phyloP scores from a whole-genome alignment of 305 asterid genomes.

The Caryopteris hybrid region DNA sequence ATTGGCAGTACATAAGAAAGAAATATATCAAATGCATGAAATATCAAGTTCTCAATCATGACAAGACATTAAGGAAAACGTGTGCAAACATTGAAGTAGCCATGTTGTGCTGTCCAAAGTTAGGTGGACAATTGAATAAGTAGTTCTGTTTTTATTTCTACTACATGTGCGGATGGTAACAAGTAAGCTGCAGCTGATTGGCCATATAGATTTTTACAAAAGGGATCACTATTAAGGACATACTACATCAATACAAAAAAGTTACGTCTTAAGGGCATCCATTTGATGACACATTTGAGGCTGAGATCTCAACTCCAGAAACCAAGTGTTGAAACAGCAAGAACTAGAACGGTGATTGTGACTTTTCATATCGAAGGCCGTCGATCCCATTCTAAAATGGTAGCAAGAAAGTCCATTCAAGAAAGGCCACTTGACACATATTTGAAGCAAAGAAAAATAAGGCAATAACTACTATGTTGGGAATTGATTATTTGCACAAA shows the following conservation, averaged over 20 bases:
- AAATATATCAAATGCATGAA: background rate
- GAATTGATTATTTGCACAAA: too few species aligned
- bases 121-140: constrained; percentile 19
- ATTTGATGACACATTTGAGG: too few species aligned
- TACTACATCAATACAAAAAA: background rate
- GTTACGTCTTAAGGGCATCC: too few species aligned
- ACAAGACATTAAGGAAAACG: background rate
- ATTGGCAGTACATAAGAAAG: background rate
- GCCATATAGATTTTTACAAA: too few species aligned
- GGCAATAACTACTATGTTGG: too few species aligned
- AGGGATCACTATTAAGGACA: too few species aligned
- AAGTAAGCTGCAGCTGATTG: background rate
- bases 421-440: too few species aligned
- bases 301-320: too few species aligned
- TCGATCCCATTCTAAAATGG: too few species aligned
- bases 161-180: constrained; percentile 3
- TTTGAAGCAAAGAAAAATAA: too few species aligned
- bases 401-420: too few species aligned
- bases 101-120: background rate
- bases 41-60: background rate
- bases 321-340: background rate
- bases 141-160: background rate
- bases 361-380: too few species aligned
- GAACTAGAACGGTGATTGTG: background rate
- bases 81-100: background rate